Conservation (phyloP, 768 basidiomycete species). For the Termitomyces sp. region DNA sequence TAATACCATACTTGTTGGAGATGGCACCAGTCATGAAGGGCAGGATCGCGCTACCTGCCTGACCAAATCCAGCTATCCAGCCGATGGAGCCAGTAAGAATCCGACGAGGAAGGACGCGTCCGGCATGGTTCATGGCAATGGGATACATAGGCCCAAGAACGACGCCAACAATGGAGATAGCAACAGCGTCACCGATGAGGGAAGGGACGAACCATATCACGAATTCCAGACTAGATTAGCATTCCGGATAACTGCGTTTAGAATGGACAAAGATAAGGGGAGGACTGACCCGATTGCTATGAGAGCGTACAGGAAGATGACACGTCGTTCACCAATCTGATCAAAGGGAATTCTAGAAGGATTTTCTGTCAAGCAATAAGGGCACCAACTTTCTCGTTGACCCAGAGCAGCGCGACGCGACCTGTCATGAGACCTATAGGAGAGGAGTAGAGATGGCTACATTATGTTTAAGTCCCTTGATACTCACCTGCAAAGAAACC, state of each 20-base stretch:
- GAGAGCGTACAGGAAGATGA: conserved; percentile 45
- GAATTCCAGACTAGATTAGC: conserved; percentile 46
- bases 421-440: conserved; percentile 49
- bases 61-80: conserved; percentile 66
- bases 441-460: background rate
- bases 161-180: conserved; percentile 59
- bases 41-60: conserved; percentile 65
- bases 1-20: conserved; percentile 56
- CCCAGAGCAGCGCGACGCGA: conserved; percentile 50
- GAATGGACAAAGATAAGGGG: background rate
- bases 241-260: background rate
- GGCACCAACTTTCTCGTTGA: conserved; percentile 41
- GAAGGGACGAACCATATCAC: conserved; percentile 68
- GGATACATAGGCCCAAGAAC: conserved; percentile 77
- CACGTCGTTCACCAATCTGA: conserved; percentile 50
- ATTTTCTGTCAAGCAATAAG: background rate
- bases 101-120: conserved; percentile 65
- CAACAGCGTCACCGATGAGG: conserved; percentile 58
- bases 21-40: conserved; percentile 74
- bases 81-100: conserved; percentile 62
- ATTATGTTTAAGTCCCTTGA: background rate
- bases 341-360: background rate
- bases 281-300: conserved; percentile 42
- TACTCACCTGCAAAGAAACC: conserved; percentile 22
- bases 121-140: conserved; percentile 65